phyloP scores from a whole-genome alignment of 768 basidiomycete species.

The Lentinula boryana region DNA sequence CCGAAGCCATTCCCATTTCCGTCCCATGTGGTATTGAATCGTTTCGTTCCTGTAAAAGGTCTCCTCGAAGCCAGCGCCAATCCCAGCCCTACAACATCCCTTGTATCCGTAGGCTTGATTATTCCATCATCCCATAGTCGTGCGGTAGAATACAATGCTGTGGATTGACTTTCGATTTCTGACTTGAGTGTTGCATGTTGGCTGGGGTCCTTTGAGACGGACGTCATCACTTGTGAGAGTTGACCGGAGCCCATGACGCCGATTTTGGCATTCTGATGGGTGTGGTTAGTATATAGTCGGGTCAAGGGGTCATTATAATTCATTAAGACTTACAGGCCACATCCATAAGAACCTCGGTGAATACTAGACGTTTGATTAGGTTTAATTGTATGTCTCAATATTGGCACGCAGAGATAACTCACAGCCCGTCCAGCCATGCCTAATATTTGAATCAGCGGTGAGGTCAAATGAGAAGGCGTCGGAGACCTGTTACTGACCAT shows the following conservation, averaged over 20 bases:
- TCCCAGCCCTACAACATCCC: constrained; percentile 84
- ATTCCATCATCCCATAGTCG: constrained; percentile 95
- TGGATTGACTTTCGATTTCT: constrained; percentile 87
- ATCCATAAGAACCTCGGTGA: constrained; percentile 95
- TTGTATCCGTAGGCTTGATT: constrained; percentile 82
- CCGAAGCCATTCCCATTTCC: constrained; percentile 72
- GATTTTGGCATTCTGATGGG: constrained; percentile 74
- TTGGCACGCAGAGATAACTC: constrained; percentile 24
- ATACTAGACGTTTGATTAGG: constrained; percentile 45
- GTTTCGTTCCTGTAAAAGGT: constrained; percentile 7
- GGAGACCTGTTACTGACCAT: constrained; percentile 48
- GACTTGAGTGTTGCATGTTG: constrained; percentile 70
- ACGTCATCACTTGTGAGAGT: constrained; percentile 88
- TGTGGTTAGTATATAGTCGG: not conserved
- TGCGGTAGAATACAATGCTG: constrained; percentile 82
- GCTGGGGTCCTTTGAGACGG: constrained; percentile 53
- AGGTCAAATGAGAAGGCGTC: not conserved
- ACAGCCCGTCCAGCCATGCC: constrained; percentile 93
- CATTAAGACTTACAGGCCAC: constrained; percentile 74
- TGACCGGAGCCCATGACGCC: constrained; percentile 96
- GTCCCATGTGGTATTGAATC: constrained; percentile 59
- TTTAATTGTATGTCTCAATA: not conserved
- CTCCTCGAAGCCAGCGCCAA: constrained; percentile 67
- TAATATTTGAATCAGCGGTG: constrained; percentile 20
- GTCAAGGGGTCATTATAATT: not conserved